Percentiles rank a stretch among this genome's conserved stretches.
Conservation (phyloP, 768 basidiomycete genomes). For the Neoboletus magnificus region DNA sequence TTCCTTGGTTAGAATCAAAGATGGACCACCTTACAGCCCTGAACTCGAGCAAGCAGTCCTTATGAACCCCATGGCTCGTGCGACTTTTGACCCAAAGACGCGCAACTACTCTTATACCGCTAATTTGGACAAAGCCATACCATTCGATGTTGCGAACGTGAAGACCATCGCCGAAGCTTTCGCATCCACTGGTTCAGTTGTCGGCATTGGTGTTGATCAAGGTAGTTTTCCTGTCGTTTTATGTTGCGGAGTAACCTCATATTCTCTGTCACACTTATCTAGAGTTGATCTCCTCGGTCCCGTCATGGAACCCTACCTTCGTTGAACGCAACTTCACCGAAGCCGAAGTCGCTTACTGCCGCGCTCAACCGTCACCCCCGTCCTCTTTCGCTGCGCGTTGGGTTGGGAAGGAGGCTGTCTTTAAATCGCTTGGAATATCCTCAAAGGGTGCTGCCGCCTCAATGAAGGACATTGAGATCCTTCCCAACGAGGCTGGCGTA, state of each 20-base stretch:
- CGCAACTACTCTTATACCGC: slow-evolving; percentile 80
- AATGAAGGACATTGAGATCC: slow-evolving; percentile 98
- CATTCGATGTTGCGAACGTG: slow-evolving; percentile 65
- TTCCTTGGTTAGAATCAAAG: slow-evolving; percentile 92
- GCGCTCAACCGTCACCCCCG: slow-evolving; percentile 74
- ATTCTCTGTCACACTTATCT: slow-evolving; percentile 1
- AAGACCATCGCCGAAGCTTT: slow-evolving; percentile 51
- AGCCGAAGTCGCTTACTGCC: slow-evolving; percentile 83
- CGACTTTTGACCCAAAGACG: slow-evolving; percentile 74
- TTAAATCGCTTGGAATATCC: slow-evolving; percentile 89
- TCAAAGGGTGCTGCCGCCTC: slow-evolving; percentile 91
- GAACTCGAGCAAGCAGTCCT: slow-evolving; percentile 87
- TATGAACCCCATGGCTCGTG: slow-evolving; percentile 91
- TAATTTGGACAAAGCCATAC: slow-evolving; percentile 50
- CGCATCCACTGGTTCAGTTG: slow-evolving; percentile 40
- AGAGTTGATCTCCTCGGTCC: slow-evolving; percentile 92
- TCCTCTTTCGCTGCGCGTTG: slow-evolving; percentile 97
- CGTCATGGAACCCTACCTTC: slow-evolving; percentile 85
- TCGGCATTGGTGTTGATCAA: slow-evolving; percentile 89
- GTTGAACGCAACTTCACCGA: slow-evolving; percentile 91
- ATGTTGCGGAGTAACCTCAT: slow-evolving; percentile 2
- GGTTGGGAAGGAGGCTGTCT: slow-evolving; percentile 96
- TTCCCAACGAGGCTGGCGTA: slow-evolving; percentile 73
- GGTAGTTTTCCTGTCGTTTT: slow-evolving; percentile 42
- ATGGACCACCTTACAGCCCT: slow-evolving; percentile 79